Conservation (phyloP, 768 basidiomycete species). For the Holtermanniella nyarrowii region DNA sequence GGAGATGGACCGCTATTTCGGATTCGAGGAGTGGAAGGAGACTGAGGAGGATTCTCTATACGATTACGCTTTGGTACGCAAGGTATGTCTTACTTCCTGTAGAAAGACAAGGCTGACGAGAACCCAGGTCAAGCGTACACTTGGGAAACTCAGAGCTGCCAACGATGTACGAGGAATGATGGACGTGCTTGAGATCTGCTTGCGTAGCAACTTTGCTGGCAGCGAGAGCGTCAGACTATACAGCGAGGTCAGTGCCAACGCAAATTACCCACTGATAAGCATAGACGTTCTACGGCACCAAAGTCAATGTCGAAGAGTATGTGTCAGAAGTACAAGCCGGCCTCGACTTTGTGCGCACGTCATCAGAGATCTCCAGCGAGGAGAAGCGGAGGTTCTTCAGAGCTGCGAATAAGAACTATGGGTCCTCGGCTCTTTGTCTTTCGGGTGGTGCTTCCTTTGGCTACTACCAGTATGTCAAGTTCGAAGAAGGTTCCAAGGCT, state of each 20-base stretch:
- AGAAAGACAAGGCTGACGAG: constrained; percentile 32
- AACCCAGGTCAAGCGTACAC: constrained; percentile 67
- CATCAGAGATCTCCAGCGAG: constrained; percentile 62
- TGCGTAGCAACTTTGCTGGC: constrained; percentile 86
- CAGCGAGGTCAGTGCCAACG: constrained; percentile 54
- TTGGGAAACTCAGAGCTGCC: constrained; percentile 59
- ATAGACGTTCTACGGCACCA: constrained; percentile 89
- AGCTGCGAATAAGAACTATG: constrained; percentile 76
- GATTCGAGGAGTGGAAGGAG: constrained; percentile 82
- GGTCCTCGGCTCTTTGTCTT: constrained; percentile 81
- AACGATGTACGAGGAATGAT: constrained; percentile 76
- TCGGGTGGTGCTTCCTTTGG: constrained; percentile 95
- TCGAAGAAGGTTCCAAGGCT: no score
- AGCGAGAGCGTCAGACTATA: constrained; percentile 80
- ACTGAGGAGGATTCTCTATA: constrained; percentile 78
- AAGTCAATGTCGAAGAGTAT: constrained; percentile 81
- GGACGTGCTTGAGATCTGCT: constrained; percentile 81
- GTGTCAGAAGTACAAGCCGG: constrained; percentile 66
- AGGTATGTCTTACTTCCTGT: neutral
- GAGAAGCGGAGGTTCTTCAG: constrained; percentile 91
- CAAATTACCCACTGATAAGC: neutral
- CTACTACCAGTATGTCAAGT: constrained; percentile 59
- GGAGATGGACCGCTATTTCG: constrained; percentile 66
- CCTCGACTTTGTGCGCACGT: constrained; percentile 63
- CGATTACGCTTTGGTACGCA: constrained; percentile 68